Conservation (phyloP, 192 early-diverging fungal species). For the Umbelopsis sp. region DNA sequence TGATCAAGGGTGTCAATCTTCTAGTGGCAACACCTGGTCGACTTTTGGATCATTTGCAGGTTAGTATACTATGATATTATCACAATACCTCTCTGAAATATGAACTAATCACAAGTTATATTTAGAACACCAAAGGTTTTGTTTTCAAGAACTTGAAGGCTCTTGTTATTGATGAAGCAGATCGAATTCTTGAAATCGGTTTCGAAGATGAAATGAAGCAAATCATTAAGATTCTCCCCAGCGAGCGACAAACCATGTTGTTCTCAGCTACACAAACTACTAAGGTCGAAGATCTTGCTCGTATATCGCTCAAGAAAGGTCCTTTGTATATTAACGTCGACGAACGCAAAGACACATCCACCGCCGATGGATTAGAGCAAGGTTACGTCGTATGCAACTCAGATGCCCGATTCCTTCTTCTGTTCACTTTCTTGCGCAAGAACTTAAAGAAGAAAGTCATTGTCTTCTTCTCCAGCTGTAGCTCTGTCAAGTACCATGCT, state of each 20-base stretch:
- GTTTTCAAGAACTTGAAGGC: constrained; percentile 93
- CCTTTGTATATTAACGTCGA: constrained; percentile 99
- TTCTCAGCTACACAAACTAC: constrained; percentile 99
- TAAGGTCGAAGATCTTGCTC: constrained; percentile 96
- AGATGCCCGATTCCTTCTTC: constrained; percentile 92
- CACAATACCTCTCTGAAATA: not conserved
- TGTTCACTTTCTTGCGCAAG: constrained; percentile 98
- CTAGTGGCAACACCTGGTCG: constrained; percentile 96
- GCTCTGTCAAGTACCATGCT: constrained; percentile 97
- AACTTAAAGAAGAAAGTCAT: constrained; percentile 98
- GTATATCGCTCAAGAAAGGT: constrained; percentile 95
- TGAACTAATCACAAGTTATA: not conserved
- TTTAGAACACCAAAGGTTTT: constrained; percentile 91
- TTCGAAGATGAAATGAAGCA: constrained; percentile 99
- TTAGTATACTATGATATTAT: constrained; percentile 17
- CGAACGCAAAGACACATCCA: constrained; percentile 92
- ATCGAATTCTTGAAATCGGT: constrained; percentile 96
- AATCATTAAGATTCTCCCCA: constrained; percentile 92
- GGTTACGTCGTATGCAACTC: constrained; percentile 95
- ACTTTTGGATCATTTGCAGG: constrained; percentile 96
- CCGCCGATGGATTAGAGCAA: constrained; percentile 95
- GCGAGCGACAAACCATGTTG: constrained; percentile 95
- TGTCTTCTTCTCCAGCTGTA: constrained; percentile 97
- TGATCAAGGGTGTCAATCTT: constrained; percentile 95
- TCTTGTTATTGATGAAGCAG: constrained; percentile 96